phyloP scores from a whole-genome alignment of 345 rosid species.

The Populus deltoides region DNA sequence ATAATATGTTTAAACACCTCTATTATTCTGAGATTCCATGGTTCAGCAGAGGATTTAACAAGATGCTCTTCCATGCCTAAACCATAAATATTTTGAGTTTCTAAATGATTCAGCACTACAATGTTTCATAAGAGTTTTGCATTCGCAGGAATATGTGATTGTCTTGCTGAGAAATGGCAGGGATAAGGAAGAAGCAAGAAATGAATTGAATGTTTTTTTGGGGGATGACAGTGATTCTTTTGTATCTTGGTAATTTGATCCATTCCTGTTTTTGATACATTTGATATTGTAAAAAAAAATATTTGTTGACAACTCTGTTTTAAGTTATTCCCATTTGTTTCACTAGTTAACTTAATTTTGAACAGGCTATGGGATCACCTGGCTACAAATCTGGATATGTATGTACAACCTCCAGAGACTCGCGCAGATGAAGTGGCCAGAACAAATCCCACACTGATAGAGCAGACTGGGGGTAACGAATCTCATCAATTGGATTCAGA shows the following conservation, averaged over 20 bases:
- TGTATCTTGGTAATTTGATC: constrained; percentile 65
- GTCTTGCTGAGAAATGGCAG: constrained; percentile 88
- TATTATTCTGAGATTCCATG: background rate
- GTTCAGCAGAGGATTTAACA: background rate
- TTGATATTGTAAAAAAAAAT: background rate
- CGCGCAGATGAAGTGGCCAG: constrained; percentile 26
- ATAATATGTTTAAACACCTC: background rate
- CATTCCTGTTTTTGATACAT: background rate
- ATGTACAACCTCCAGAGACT: constrained; percentile 46
- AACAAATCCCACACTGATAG: constrained; percentile 26
- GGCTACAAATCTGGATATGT: constrained; percentile 56
- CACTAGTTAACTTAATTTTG: constrained; percentile 8
- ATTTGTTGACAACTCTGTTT: background rate
- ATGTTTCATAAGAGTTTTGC: constrained; percentile 11
- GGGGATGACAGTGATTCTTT: constrained; percentile 88
- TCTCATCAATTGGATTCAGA: constrained; percentile 41
- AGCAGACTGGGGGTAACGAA: constrained; percentile 31
- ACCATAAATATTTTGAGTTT: background rate
- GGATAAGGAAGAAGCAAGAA: constrained; percentile 76
- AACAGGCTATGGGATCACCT: constrained; percentile 98
- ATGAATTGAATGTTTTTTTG: constrained; percentile 82
- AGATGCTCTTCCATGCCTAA: background rate
- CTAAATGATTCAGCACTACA: background rate
- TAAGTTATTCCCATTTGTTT: background rate
- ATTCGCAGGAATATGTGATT: constrained; percentile 79